phyloP scores from a whole-genome alignment of 2,329 filamentous ascomycete species.

The Sarocladiaceae sp. region DNA sequence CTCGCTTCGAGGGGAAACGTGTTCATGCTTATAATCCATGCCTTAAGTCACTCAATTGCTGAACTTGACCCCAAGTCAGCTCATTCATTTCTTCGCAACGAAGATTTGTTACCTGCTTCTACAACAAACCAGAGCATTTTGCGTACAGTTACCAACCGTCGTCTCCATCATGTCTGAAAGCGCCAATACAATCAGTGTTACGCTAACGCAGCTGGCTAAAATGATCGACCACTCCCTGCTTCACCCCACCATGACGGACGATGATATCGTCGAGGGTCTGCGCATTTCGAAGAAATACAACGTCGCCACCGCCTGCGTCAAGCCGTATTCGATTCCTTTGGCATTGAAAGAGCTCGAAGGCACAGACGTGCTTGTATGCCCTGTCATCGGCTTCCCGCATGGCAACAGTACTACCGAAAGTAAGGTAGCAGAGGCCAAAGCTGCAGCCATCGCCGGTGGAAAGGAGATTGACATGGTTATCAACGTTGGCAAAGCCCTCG shows the following conservation, averaged over 20 bases:
- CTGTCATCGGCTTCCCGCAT: slow-evolving; percentile 59
- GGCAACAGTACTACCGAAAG: slow-evolving; percentile 50
- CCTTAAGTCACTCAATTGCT: too few relatives aligned
- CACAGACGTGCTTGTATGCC: slow-evolving; percentile 46
- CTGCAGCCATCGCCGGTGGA: slow-evolving; percentile 43
- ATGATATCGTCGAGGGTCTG: slow-evolving; percentile 45
- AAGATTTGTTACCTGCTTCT: not conserved
- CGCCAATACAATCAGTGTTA: slow-evolving; percentile 31
- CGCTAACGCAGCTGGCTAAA: slow-evolving; percentile 43
- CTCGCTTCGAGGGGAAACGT: not conserved
- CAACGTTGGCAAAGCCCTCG: slow-evolving; percentile 53
- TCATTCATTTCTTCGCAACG: not conserved
- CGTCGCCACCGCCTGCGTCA: slow-evolving; percentile 54
- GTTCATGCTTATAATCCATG: too few relatives aligned
- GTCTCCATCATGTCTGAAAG: not conserved
- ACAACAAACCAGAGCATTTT: too few relatives aligned
- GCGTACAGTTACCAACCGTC: not conserved
- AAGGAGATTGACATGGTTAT: slow-evolving; percentile 58
- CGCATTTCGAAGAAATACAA: slow-evolving; percentile 39
- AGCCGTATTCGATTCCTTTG: slow-evolving; percentile 49
- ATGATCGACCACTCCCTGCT: slow-evolving; percentile 59
- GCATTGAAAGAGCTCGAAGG: slow-evolving; percentile 43
- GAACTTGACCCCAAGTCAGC: too few relatives aligned
- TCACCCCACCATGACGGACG: slow-evolving; percentile 57
- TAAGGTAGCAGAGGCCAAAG: slow-evolving; percentile 49